These are phyloP conservation scores for Tremella yokohamensis DNA, from an alignment of 768 basidiomycete genomes.

Conservation along the genomic window DNA sequence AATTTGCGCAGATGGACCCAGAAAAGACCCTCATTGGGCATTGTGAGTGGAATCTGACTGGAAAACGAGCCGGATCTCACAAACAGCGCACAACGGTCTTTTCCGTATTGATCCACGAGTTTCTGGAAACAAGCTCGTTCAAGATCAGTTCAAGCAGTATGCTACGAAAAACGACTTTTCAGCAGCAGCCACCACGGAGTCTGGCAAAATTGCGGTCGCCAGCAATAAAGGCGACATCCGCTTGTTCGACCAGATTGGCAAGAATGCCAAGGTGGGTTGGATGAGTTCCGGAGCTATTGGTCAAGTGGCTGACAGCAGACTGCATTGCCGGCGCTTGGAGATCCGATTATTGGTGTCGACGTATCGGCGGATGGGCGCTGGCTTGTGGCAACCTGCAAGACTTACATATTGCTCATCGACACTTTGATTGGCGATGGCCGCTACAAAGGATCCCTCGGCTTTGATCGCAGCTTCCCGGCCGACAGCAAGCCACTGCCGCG, in stretches of 20 bases:
- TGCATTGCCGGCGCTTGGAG: slow-evolving; percentile 86
- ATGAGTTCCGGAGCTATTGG: too few species aligned
- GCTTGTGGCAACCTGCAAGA: slow-evolving; percentile 92
- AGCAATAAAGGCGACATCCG: slow-evolving; percentile 96
- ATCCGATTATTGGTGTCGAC: slow-evolving; percentile 91
- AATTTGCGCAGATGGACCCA: slow-evolving; percentile 87
- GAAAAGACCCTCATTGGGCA: slow-evolving; percentile 88
- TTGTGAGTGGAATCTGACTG: slow-evolving; percentile 32
- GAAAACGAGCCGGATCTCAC: not conserved
- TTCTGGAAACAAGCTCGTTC: slow-evolving; percentile 86
- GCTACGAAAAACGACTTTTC: slow-evolving; percentile 92
- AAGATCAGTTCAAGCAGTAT: slow-evolving; percentile 94
- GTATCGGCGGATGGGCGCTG: slow-evolving; percentile 89
- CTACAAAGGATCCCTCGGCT: slow-evolving; percentile 77
- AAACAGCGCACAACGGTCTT: slow-evolving; percentile 78
- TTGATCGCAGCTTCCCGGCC: slow-evolving; percentile 93
- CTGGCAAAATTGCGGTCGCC: slow-evolving; percentile 84
- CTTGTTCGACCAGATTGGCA: slow-evolving; percentile 90
- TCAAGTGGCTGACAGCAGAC: slow-evolving; percentile 59
- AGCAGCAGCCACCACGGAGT: slow-evolving; percentile 78
- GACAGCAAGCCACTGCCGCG: slow-evolving; percentile 86
- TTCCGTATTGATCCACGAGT: slow-evolving; percentile 98
- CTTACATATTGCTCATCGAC: slow-evolving; percentile 88
- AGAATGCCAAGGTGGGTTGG: slow-evolving; percentile 73
- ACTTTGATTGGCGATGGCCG: slow-evolving; percentile 87